Percentiles rank a stretch among this genome's conserved stretches.
phyloP scores from a whole-genome alignment of 2,329 filamentous ascomycete genomes.

The Colletotrichum somersetense region DNA sequence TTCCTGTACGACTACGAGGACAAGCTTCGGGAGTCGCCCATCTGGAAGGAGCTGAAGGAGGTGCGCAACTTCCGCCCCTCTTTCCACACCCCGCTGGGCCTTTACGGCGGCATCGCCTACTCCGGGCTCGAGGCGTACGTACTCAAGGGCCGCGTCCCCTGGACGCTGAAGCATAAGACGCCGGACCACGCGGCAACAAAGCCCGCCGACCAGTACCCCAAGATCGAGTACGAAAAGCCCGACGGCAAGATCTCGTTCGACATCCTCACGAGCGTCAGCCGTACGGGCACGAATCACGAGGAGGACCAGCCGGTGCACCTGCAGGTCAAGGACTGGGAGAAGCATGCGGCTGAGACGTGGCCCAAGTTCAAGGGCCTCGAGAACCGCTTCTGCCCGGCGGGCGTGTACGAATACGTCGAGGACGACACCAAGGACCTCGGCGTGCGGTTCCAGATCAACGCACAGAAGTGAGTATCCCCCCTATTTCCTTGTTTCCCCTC shows the following conservation, averaged over 20 bases:
- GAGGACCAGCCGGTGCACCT: slow-evolving; percentile 98
- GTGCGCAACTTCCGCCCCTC: slow-evolving; percentile 98
- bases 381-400: slow-evolving; percentile 96
- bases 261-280: slow-evolving; percentile 92
- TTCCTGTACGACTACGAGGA: slow-evolving; percentile 98
- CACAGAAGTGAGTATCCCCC: slow-evolving; percentile 83
- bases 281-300: slow-evolving; percentile 98
- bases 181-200: slow-evolving; percentile 85
- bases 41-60: slow-evolving; percentile 94
- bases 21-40: slow-evolving; percentile 83
- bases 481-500: slow-evolving; percentile 1
- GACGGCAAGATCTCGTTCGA: slow-evolving; percentile 96
- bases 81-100: slow-evolving; percentile 87
- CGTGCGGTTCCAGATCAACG: slow-evolving; percentile 96
- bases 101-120: slow-evolving; percentile 92
- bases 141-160: slow-evolving; percentile 86
- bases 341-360: slow-evolving; percentile 85
- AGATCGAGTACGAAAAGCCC: slow-evolving; percentile 97
- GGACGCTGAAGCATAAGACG: slow-evolving; percentile 89
- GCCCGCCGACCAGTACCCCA: slow-evolving; percentile 80
- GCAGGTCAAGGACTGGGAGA: slow-evolving; percentile 95
- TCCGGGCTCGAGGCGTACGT: slow-evolving; percentile 93
- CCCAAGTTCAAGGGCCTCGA: slow-evolving; percentile 92
- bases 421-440: slow-evolving; percentile 88
- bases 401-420: slow-evolving; percentile 98